Evolutionary conservation across 176 grass and related monocot genomes (phyloP).

Genomic region (Oryza glumipatula): DNA sequence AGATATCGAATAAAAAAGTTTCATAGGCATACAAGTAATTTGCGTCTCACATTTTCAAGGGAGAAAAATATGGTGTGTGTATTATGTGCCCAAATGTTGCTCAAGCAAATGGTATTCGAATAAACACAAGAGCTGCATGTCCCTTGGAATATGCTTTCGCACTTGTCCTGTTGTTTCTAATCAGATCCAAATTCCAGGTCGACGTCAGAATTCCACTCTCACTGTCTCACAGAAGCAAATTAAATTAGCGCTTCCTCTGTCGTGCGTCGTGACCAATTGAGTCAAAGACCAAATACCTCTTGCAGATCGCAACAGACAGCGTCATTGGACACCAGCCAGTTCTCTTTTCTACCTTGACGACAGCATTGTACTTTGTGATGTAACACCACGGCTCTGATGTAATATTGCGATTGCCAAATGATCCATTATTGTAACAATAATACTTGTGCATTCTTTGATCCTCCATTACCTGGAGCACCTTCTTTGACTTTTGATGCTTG

Average conservation of each 20-base stretch:
- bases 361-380: not conserved
- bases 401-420: not conserved
- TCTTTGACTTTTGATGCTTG: not conserved
- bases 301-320: constrained; percentile 26
- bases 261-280: not conserved
- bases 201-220: not conserved
- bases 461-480: not conserved
- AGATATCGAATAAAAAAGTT: not conserved
- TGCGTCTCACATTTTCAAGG: too few species aligned
- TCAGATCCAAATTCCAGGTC: not conserved
- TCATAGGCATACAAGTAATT: not conserved
- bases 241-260: not conserved
- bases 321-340: not conserved
- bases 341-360: not conserved
- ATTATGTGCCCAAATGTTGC: not conserved
- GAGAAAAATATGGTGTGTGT: too few species aligned
- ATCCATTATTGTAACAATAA: not conserved
- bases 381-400: not conserved
- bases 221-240: not conserved
- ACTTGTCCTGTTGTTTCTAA: not conserved
- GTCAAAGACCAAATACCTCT: constrained; percentile 32
- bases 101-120: not conserved
- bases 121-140: not conserved
- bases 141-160: constrained; percentile 13
- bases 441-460: not conserved